phyloP scores from a whole-genome alignment of 192 early-diverging fungal genomes.

The Dissophora globulifera region DNA sequence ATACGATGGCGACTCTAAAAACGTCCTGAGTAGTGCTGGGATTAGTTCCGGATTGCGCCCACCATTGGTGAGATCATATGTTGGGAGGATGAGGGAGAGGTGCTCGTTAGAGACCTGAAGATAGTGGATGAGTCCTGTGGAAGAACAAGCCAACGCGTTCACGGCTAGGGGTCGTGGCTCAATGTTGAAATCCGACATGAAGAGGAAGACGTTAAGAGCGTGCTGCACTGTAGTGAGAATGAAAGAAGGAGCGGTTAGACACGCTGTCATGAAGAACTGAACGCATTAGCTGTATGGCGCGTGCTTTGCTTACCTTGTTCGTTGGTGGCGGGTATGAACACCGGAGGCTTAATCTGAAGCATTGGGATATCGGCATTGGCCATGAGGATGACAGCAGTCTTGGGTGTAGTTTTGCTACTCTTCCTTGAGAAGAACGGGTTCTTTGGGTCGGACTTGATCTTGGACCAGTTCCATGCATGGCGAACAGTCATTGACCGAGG shows the following conservation, averaged over 20 bases:
- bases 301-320: conserved; percentile 28
- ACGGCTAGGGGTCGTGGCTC: conserved; percentile 37
- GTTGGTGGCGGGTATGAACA: conserved; percentile 25
- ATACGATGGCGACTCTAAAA: conserved; percentile 32
- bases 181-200: conserved; percentile 51
- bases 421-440: conserved; percentile 45
- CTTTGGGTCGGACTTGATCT: conserved; percentile 51
- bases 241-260: not conserved
- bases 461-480: conserved; percentile 50
- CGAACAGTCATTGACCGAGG: conserved; percentile 13
- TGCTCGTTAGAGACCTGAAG: conserved; percentile 46
- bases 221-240: conserved; percentile 22
- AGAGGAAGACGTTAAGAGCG: conserved; percentile 37
- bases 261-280: too few species aligned
- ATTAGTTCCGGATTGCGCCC: conserved; percentile 39
- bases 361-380: conserved; percentile 46
- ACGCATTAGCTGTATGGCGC: too few species aligned
- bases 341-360: conserved; percentile 41
- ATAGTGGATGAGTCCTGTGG: conserved; percentile 46
- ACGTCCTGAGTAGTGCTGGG: conserved; percentile 44
- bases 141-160: conserved; percentile 41
- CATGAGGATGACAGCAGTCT: conserved; percentile 43
- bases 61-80: conserved; percentile 36
- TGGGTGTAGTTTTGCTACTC: conserved; percentile 41
- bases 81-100: conserved; percentile 37